Conservation (phyloP, 2,329 filamentous ascomycete genomes). For the Cadophora luteo-olivacea region DNA sequence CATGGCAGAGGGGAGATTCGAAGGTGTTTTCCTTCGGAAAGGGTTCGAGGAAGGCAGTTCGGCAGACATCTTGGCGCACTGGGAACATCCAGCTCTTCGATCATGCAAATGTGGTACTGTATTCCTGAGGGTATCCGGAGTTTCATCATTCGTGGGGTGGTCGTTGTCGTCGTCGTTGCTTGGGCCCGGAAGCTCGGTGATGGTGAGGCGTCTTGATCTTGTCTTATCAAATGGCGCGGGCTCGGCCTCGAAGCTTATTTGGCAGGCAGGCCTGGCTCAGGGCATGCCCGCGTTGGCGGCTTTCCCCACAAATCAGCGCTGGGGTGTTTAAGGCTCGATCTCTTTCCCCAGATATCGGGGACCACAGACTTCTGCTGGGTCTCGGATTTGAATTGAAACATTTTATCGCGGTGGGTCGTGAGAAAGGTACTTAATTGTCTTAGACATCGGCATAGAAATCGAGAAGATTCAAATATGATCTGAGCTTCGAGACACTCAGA, state of each 20-base stretch:
- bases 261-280: constrained; percentile 8
- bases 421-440: not conserved
- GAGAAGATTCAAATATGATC: not conserved
- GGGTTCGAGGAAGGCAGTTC: constrained; percentile 44
- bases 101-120: constrained; percentile 22
- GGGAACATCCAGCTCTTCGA: constrained; percentile 28
- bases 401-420: not conserved
- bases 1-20: constrained; percentile 26
- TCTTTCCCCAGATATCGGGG: not conserved
- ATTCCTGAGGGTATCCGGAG: constrained; percentile 17
- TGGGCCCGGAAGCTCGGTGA: constrained; percentile 21
- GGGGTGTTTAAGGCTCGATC: not conserved
- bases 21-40: constrained; percentile 42
- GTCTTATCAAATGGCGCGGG: constrained; percentile 19
- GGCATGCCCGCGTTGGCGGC: not conserved
- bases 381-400: not conserved
- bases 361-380: constrained; percentile 1
- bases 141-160: constrained; percentile 23
- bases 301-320: constrained; percentile 4
- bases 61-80: constrained; percentile 39
- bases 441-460: not conserved
- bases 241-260: constrained; percentile 26
- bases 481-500: not conserved
- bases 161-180: not conserved
- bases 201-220: constrained; percentile 25